Percentiles rank a stretch among this genome's conserved stretches.
Conservation (phyloP, 371 early-diverging fungal genomes). For the Mucor velutinosus region DNA sequence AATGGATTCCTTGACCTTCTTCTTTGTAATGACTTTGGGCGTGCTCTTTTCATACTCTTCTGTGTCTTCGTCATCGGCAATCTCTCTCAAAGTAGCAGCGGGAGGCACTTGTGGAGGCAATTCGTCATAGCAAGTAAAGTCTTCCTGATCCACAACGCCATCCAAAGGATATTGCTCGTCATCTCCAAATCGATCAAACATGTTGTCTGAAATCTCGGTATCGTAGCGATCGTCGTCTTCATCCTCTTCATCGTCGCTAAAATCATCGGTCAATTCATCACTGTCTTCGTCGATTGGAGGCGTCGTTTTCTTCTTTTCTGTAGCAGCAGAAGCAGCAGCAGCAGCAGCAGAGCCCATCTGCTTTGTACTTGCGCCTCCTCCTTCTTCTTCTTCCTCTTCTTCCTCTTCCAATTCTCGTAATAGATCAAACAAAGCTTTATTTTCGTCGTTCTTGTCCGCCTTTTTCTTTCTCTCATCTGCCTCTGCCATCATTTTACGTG, state of each 20-base stretch:
- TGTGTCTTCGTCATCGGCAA: conserved; percentile 31
- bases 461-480: conserved; percentile 6
- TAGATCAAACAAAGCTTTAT: conserved; percentile 53
- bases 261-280: conserved; percentile 44
- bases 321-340: not conserved
- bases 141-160: conserved; percentile 57
- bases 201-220: conserved; percentile 39
- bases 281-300: conserved; percentile 30
- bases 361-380: not conserved
- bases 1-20: not conserved
- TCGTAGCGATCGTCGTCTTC: conserved; percentile 52
- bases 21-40: conserved; percentile 19
- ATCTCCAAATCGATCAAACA: conserved; percentile 57
- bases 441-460: conserved; percentile 20
- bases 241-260: conserved; percentile 4
- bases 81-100: not conserved
- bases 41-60: conserved; percentile 28
- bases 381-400: conserved; percentile 34
- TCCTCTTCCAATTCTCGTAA: conserved; percentile 60
- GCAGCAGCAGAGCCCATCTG: not conserved
- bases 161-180: conserved; percentile 58
- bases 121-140: conserved; percentile 56
- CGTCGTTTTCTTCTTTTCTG: not conserved
- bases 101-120: not conserved
- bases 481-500: conserved; percentile 29